Evolutionary conservation across 1,284 basidiomycete genomes (phyloP), one percentile per base, ranked within the genome.

Genomic region (Tilletiopsis washingtonensis): DNA sequence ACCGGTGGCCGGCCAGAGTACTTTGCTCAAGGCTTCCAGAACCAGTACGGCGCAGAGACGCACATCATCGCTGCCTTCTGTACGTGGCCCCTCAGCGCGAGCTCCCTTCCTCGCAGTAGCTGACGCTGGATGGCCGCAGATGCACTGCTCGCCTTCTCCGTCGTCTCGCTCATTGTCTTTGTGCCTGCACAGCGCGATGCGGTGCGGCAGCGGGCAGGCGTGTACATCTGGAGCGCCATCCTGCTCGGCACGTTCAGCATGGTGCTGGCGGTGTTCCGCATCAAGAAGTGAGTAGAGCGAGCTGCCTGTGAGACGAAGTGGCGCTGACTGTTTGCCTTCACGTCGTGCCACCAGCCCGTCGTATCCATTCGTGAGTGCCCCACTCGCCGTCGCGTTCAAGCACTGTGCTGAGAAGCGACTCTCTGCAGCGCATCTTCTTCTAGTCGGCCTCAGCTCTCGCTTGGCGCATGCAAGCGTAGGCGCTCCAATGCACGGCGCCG

Each of bases 11-110:
- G 82, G 23, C 59, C 84, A 19, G 79, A 79, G 55, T 91, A 89
- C 84, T 85, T 96, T 67, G 86, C 88, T 7, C 79, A 77, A 7
- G 91, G 93, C 1, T 96, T 85, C 76, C 84, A 85, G 70, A 89
- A 84, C 67, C 91, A 97, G 75, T 86, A 82, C 64, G 91, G 90
- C 2, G 85, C 93, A 66, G 94, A 99, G 76, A 86, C 86, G 19
- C 86, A 89, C 67, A 86, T 97, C 44, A 79, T 98, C 21, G 81
- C 84, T 1, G 80, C 81, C 54, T 81, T 93, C 43, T 98, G 91
- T 94, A 69, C 71, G 88, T 81, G 6, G 2, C 23, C 19, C 19
- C 15, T 21, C 19, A 3, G 11, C 14, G 20, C 12, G 32, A 34
- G 12, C 12, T 11, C 12, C n/a, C 46, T 27, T 14, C 43, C 19